phyloP scores from a whole-genome alignment of 257 asterid genomes.

The Cordia subcordata region DNA sequence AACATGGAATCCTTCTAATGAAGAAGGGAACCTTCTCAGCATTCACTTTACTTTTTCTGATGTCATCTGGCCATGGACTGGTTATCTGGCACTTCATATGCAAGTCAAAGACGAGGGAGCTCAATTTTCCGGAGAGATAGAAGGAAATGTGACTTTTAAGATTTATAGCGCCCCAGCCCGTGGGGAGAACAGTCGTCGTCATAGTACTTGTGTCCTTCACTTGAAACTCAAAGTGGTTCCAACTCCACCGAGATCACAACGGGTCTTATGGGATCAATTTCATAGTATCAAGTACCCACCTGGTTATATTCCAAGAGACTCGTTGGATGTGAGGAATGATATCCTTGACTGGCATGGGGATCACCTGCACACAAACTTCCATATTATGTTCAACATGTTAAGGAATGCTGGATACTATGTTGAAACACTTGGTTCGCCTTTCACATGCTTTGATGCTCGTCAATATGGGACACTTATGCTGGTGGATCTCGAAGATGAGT shows the following conservation, averaged over 20 bases:
- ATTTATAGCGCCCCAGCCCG: slow-evolving; percentile 73
- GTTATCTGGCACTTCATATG: slow-evolving; percentile 89
- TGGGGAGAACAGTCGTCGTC: slow-evolving; percentile 61
- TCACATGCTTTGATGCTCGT: slow-evolving; percentile 94
- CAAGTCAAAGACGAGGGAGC: slow-evolving; percentile 95
- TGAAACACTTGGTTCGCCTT: slow-evolving; percentile 96
- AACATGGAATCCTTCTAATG: slow-evolving; percentile 74
- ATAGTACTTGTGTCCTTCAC: slow-evolving; percentile 63
- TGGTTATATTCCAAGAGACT: slow-evolving; percentile 95
- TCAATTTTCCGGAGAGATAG: slow-evolving; percentile 82
- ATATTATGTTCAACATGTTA: slow-evolving; percentile 89
- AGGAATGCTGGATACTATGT: slow-evolving; percentile 93
- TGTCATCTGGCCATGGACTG: slow-evolving; percentile 99
- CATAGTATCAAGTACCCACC: slow-evolving; percentile 97
- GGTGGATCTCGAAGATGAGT: slow-evolving; percentile 98
- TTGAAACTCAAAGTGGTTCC: slow-evolving; percentile 78
- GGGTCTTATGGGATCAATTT: slow-evolving; percentile 96
- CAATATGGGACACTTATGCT: slow-evolving; percentile 88
- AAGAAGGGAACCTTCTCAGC: slow-evolving; percentile 87
- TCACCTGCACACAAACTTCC: slow-evolving; percentile 94
- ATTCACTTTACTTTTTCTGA: slow-evolving; percentile 84
- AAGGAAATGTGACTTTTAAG: slow-evolving; percentile 79
- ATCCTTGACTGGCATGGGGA: slow-evolving; percentile 99
- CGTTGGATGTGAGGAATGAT: slow-evolving; percentile 95
- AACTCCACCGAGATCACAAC: slow-evolving; percentile 79